These are phyloP conservation scores for Royoungia palumana DNA, from an alignment of 768 basidiomycete genomes.

Conservation along the genomic window DNA sequence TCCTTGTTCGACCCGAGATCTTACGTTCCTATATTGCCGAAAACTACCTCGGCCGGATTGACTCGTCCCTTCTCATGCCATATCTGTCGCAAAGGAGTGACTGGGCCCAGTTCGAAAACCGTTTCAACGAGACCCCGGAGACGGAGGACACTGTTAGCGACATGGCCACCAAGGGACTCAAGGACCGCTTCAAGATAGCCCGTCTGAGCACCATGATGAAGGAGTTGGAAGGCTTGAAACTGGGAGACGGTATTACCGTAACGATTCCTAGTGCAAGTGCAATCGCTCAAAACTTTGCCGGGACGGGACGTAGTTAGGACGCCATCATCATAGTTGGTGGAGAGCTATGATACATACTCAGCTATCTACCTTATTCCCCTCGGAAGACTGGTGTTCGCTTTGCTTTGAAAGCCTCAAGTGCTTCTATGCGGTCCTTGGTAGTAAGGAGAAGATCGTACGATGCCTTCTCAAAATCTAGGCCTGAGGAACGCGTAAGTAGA, in stretches of 20 bases:
- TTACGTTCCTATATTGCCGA: slow-evolving; percentile 95
- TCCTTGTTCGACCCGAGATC: slow-evolving; percentile 94
- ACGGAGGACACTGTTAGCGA: slow-evolving; percentile 40
- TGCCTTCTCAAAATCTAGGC: slow-evolving; percentile 89
- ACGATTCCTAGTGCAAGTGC: slow-evolving; percentile 48
- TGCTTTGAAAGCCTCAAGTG: slow-evolving; percentile 81
- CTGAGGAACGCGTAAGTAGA: slow-evolving; percentile 32
- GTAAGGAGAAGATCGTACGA: slow-evolving; percentile 79
- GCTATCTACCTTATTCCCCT: slow-evolving; percentile 54
- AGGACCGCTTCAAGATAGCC: slow-evolving; percentile 60
- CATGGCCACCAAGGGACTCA: slow-evolving; percentile 44
- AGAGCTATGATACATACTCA: slow-evolving; percentile 1
- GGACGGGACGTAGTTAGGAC: slow-evolving; percentile 44
- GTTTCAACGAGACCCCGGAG: slow-evolving; percentile 62
- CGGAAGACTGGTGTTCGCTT: slow-evolving; percentile 77
- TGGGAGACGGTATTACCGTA: slow-evolving; percentile 55
- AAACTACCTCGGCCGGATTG: slow-evolving; percentile 89
- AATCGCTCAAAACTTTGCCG: slow-evolving; percentile 53
- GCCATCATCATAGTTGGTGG: background rate
- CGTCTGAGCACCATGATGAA: slow-evolving; percentile 84
- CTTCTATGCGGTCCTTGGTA: slow-evolving; percentile 77
- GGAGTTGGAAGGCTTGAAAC: slow-evolving; percentile 69
- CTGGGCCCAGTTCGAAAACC: slow-evolving; percentile 82
- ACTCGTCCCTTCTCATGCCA: slow-evolving; percentile 79
- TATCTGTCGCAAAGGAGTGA: slow-evolving; percentile 90